Evolutionary conservation across 2,329 filamentous ascomycete genomes (phyloP).

Genomic region (Teratosphaeria epicoccoides): DNA sequence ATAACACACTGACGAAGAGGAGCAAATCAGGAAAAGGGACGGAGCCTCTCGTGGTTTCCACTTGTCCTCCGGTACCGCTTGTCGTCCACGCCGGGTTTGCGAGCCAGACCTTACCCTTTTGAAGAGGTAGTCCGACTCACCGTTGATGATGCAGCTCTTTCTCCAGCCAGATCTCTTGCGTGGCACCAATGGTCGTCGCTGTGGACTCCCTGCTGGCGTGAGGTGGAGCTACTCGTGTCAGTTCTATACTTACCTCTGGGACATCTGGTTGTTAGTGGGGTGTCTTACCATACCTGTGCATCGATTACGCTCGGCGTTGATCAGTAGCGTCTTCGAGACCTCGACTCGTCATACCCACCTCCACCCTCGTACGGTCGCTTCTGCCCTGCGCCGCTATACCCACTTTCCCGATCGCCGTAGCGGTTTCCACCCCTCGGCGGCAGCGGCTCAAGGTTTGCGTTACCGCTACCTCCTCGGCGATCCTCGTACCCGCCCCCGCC

Average conservation of each 20-base stretch:
- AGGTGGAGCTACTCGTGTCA: slow-evolving; percentile 3
- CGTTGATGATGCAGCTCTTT: slow-evolving; percentile 10
- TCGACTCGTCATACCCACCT: slow-evolving; percentile 61
- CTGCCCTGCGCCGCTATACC: slow-evolving; percentile 37
- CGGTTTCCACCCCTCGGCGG: slow-evolving; percentile 53
- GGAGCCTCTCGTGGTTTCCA: slow-evolving; percentile 7
- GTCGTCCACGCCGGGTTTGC: slow-evolving; percentile 8
- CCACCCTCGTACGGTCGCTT: slow-evolving; percentile 58
- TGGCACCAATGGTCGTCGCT: not conserved
- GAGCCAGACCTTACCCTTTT: slow-evolving; percentile 27
- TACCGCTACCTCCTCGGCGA: slow-evolving; percentile 44
- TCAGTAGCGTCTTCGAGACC: slow-evolving; percentile 50
- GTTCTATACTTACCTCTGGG: slow-evolving; percentile 6
- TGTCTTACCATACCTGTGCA: slow-evolving; percentile 8
- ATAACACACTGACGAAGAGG: slow-evolving; percentile 1
- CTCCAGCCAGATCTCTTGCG: not conserved
- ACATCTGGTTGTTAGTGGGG: not conserved
- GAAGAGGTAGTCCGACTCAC: slow-evolving; percentile 31
- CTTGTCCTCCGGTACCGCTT: slow-evolving; percentile 1
- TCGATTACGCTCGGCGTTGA: not conserved
- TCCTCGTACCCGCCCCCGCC: slow-evolving; percentile 28
- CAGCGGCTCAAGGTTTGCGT: slow-evolving; percentile 77
- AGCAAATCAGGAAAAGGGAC: slow-evolving; percentile 7
- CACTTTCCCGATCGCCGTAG: slow-evolving; percentile 24
- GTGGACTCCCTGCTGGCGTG: not conserved